These are phyloP conservation scores for Sporormia fimetaria DNA, from an alignment of 495 filamentous ascomycete genomes.

Conservation along the genomic window DNA sequence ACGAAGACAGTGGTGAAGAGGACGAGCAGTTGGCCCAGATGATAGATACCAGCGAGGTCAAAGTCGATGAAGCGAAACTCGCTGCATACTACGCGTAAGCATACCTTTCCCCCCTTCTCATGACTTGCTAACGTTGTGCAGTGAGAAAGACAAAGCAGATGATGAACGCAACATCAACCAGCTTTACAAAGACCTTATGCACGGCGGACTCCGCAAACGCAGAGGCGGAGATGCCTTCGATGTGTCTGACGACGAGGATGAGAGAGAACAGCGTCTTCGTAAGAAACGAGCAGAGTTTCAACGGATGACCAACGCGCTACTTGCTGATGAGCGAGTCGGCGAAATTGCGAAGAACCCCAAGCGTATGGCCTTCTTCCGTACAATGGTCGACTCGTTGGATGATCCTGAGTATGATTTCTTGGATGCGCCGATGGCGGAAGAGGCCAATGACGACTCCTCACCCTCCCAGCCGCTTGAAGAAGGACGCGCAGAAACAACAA, in stretches of 20 bases:
- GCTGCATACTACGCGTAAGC: slow-evolving; percentile 85
- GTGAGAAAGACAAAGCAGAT: slow-evolving; percentile 52
- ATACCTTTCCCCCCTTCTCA: slow-evolving; percentile 7
- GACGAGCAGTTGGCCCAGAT: slow-evolving; percentile 66
- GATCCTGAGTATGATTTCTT: slow-evolving; percentile 68
- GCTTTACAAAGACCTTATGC: slow-evolving; percentile 83
- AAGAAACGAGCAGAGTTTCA: slow-evolving; percentile 80
- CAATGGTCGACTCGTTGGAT: slow-evolving; percentile 71
- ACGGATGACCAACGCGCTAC: slow-evolving; percentile 78
- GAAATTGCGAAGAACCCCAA: slow-evolving; percentile 83
- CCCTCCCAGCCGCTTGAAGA: slow-evolving; percentile 1
- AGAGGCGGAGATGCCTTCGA: slow-evolving; percentile 62
- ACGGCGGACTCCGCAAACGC: slow-evolving; percentile 70
- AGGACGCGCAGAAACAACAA: slow-evolving; percentile 23
- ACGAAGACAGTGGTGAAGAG: slow-evolving; percentile 71
- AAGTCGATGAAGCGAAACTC: slow-evolving; percentile 63
- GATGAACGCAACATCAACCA: slow-evolving; percentile 82
- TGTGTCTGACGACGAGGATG: slow-evolving; percentile 79
- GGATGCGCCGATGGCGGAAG: slow-evolving; percentile 34
- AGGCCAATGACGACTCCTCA: slow-evolving; percentile 40
- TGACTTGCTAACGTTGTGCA: slow-evolving; percentile 27
- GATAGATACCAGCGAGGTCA: slow-evolving; percentile 71
- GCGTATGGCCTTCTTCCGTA: slow-evolving; percentile 75
- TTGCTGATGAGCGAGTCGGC: slow-evolving; percentile 81
- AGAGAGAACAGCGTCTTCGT: slow-evolving; percentile 60